phyloP scores from a whole-genome alignment of 768 basidiomycete genomes.

The Tulasnella sp. region DNA sequence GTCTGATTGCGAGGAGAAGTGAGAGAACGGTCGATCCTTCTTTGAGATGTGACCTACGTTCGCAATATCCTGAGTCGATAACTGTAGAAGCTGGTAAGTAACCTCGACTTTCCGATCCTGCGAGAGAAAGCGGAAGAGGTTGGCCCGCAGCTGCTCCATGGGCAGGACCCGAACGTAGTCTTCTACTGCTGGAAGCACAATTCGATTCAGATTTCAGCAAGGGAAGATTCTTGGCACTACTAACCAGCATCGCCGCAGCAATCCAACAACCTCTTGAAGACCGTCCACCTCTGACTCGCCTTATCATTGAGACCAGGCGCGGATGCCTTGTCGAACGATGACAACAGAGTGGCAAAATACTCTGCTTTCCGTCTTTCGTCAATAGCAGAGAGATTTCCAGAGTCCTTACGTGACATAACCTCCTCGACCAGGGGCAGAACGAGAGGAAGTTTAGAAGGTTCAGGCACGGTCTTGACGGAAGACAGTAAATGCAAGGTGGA shows the following conservation, averaged over 20 bases:
- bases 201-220: background rate
- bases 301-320: conserved; percentile 27
- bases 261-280: background rate
- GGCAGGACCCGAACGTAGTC: background rate
- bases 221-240: background rate
- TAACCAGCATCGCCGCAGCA: background rate
- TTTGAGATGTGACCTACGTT: background rate
- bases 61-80: background rate
- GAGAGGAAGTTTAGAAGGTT: conserved; percentile 44
- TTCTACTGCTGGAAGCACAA: background rate
- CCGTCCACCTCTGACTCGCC: background rate
- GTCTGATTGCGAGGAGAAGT: background rate
- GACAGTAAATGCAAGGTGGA: conserved; percentile 50
- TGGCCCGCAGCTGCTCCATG: background rate
- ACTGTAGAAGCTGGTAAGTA: background rate
- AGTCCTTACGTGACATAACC: background rate
- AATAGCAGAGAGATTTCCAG: background rate
- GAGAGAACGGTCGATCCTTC: background rate
- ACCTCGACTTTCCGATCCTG: conserved; percentile 1
- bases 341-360: conserved; percentile 22
- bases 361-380: background rate
- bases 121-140: conserved; percentile 4
- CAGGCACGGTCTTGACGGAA: conserved; percentile 41
- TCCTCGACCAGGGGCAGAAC: conserved; percentile 51
- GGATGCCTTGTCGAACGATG: conserved; percentile 42